These are phyloP conservation scores for Excoecaria cochinchinensis DNA, from an alignment of 345 rosid genomes.

Conservation along the genomic window DNA sequence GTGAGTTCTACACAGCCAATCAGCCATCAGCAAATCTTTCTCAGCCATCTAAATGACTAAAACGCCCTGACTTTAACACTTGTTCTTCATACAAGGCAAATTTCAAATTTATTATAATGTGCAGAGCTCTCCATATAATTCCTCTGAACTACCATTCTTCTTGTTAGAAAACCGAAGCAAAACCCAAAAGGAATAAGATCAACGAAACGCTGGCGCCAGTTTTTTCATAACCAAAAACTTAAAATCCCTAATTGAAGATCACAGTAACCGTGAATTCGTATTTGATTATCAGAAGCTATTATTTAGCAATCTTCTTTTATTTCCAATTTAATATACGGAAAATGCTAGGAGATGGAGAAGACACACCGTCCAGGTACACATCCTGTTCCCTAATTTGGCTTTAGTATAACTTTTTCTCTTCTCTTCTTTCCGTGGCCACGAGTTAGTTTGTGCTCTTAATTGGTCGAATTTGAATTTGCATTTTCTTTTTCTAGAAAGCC, in stretches of 20 bases:
- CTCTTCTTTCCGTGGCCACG: background rate
- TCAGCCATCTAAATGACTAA: background rate
- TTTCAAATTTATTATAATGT: background rate
- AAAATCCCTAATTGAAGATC: background rate
- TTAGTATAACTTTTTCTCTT: background rate
- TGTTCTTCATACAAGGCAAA: background rate
- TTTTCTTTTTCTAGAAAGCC: background rate
- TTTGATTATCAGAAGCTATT: background rate
- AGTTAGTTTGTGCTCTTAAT: background rate
- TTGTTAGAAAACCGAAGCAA: background rate
- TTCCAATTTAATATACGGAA: background rate
- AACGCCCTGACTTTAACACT: background rate
- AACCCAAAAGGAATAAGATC: background rate
- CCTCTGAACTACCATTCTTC: background rate
- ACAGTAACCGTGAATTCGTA: background rate
- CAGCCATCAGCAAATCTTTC: background rate
- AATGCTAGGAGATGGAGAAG: constrained; percentile 27
- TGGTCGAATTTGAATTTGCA: background rate
- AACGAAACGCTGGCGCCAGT: background rate
- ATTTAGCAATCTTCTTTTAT: background rate
- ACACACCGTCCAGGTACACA: constrained; percentile 30
- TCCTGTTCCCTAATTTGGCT: background rate
- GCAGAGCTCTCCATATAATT: background rate
- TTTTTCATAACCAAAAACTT: background rate
- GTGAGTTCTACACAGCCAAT: background rate